Base-by-base conservation (phyloP, 139 green algal species). In the Auxenochlorella protothecoides region DNA sequence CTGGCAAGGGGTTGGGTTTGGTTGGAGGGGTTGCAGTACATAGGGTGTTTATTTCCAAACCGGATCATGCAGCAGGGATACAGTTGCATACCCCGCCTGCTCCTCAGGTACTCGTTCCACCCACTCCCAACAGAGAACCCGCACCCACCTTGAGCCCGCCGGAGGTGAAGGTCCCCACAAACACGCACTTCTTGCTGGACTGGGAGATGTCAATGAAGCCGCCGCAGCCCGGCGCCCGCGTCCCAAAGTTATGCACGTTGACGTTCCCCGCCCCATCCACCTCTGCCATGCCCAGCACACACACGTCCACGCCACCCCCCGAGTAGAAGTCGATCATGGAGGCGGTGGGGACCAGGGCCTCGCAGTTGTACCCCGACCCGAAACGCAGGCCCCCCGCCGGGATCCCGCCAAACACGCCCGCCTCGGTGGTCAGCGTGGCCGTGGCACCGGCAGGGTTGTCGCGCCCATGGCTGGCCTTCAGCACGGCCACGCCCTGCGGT, bases 151-250 rank as follows among this genome's bases (percentile, higher is more conserved):
- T 76, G 7, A 87, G 75, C 3, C 80, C 80, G 6, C 80, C 80
- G 55, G 57, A 70, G 53, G 80, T 87, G 72, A 84, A 80, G 55
- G 74, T 84, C 55, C 80, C 80, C 44, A 77, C 68, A 65, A 85
- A 87, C 12, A 83, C 55, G 3, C 85, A 74, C 59, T 76, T 74
- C 63, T 80, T 79, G 51, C 77, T 72, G 5, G 70, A 79, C 65
- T 84, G 78, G 3, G 52, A 76, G 72, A 87, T 85, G 72, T 86
- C 76, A 15, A 87, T 85, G 67, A 87, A 85, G 11, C 80, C 80
- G 44, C 79, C 82, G 63, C 78, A 84, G 55, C 83, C 83, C 0
- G 82, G 78, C 61, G 72, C 78, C 14, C 78, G 66, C 5, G 70
- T 66, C 7, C 60, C 64, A 63, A 87, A 87, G 74, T 76, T 68